Conservation (phyloP, 2,329 filamentous ascomycete species). For the Rhinocladiella mackenziei region DNA sequence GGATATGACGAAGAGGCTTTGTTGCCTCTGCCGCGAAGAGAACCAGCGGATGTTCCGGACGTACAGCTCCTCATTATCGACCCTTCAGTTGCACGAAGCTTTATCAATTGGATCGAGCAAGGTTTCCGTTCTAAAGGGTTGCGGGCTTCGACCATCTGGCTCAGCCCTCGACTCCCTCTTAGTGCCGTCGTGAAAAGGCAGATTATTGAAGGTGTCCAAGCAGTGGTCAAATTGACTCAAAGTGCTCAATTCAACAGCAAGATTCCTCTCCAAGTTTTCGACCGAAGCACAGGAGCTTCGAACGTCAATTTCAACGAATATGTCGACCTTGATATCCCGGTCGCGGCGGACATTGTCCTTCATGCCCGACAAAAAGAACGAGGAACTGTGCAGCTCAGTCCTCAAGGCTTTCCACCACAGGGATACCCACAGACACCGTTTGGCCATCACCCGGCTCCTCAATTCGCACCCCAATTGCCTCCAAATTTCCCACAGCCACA, state of each 20-base stretch:
- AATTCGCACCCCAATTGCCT: slow-evolving; percentile 23
- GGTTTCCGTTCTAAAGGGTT: slow-evolving; percentile 69
- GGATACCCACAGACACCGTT: slow-evolving; percentile 33
- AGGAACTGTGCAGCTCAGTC: slow-evolving; percentile 31
- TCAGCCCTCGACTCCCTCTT: slow-evolving; percentile 72
- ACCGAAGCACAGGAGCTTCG: slow-evolving; percentile 67
- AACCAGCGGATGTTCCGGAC: slow-evolving; percentile 74
- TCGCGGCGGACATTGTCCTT: slow-evolving; percentile 75
- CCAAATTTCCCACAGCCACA: slow-evolving; percentile 17
- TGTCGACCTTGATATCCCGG: slow-evolving; percentile 69
- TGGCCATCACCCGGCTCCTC: slow-evolving; percentile 29
- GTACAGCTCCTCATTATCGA: slow-evolving; percentile 82
- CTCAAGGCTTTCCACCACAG: slow-evolving; percentile 34
- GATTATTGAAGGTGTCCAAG: slow-evolving; percentile 82
- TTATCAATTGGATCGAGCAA: slow-evolving; percentile 76
- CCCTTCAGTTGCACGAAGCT: slow-evolving; percentile 53
- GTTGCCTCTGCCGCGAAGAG: slow-evolving; percentile 68
- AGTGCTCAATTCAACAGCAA: slow-evolving; percentile 66
- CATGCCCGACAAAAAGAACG: slow-evolving; percentile 58
- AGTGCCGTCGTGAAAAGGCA: slow-evolving; percentile 78
- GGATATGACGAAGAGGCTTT: slow-evolving; percentile 57
- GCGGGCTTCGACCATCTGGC: slow-evolving; percentile 71
- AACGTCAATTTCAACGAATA: slow-evolving; percentile 87
- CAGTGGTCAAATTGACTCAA: slow-evolving; percentile 71
- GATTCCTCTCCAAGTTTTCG: slow-evolving; percentile 79